phyloP scores from a whole-genome alignment of 345 rosid species.

The Gossypium sturtianum region DNA sequence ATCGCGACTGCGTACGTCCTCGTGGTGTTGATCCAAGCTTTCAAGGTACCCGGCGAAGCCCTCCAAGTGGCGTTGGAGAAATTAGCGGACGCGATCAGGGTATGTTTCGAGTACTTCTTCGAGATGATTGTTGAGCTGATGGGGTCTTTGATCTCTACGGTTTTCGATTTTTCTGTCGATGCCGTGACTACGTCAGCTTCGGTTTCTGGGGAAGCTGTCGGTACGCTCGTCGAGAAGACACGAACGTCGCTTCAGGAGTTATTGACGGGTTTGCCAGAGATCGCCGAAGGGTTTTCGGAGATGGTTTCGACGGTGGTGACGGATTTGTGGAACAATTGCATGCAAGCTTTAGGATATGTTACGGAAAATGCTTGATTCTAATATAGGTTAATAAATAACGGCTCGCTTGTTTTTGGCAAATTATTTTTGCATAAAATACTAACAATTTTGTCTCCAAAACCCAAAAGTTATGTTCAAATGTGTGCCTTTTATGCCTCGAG shows the following conservation, averaged over 20 bases:
- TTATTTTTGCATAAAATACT: background rate
- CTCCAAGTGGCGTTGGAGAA: constrained; percentile 26
- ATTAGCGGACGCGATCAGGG: constrained; percentile 23
- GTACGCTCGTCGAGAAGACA: constrained; percentile 20
- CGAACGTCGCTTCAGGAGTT: constrained; percentile 29
- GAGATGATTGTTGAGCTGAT: constrained; percentile 18
- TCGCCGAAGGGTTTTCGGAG: constrained; percentile 27
- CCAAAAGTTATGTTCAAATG: no score
- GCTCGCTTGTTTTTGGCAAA: background rate
- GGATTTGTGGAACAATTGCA: constrained; percentile 31
- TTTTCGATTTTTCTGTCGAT: constrained; percentile 23
- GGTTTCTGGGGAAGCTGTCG: constrained; percentile 18
- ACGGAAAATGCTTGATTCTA: constrained; percentile 24
- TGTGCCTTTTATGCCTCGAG: no score
- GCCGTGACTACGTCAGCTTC: constrained; percentile 18
- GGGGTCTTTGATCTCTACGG: constrained; percentile 21
- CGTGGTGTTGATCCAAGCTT: constrained; percentile 26
- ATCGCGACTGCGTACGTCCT: constrained; percentile 15
- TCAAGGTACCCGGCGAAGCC: constrained; percentile 28
- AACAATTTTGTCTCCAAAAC: background rate
- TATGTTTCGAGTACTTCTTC: constrained; percentile 16
- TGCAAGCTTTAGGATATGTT: constrained; percentile 31
- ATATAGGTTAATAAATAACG: background rate
- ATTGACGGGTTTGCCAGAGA: constrained; percentile 25
- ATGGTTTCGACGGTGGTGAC: constrained; percentile 21